A percentile compares a stretch with the other conserved stretches of the same genome.
Evolutionary conservation across 768 basidiomycete genomes (phyloP).

Genomic region (Tylopilus sp.): DNA sequence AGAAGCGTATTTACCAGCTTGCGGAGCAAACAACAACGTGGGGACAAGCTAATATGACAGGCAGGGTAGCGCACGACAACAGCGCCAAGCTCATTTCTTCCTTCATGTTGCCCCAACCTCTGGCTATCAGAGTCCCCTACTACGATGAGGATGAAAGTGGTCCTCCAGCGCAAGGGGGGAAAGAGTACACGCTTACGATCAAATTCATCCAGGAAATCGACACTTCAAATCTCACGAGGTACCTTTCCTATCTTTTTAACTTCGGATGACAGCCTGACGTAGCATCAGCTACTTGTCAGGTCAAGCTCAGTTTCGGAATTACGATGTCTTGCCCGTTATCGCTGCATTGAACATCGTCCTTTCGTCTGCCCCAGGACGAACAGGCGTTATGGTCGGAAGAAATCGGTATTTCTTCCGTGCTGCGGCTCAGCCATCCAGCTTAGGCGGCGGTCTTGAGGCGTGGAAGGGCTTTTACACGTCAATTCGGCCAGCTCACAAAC

Average conservation of each 20-base stretch:
- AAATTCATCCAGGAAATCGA: slow-evolving; percentile 43
- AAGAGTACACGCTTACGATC: slow-evolving; percentile 44
- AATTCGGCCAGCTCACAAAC: slow-evolving; percentile 39
- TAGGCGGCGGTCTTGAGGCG: slow-evolving; percentile 54
- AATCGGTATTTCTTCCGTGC: slow-evolving; percentile 52
- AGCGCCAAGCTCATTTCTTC: slow-evolving; percentile 46
- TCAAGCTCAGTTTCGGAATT: slow-evolving; percentile 39
- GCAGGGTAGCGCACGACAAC: slow-evolving; percentile 45
- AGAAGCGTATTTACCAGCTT: slow-evolving; percentile 45
- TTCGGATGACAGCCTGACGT: slow-evolving; percentile 5
- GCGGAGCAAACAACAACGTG: slow-evolving; percentile 44
- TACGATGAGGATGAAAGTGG: slow-evolving; percentile 46
- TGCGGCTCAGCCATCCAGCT: slow-evolving; percentile 26
- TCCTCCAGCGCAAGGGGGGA: slow-evolving; percentile 29
- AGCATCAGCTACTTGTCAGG: slow-evolving; percentile 43
- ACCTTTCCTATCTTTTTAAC: slow-evolving; percentile 6
- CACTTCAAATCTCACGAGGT: slow-evolving; percentile 41
- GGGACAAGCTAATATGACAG: slow-evolving; percentile 37
- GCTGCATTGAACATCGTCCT: slow-evolving; percentile 51
- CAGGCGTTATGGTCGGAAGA: slow-evolving; percentile 49
- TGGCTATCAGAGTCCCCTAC: slow-evolving; percentile 38
- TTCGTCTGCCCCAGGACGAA: slow-evolving; percentile 41
- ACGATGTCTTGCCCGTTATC: slow-evolving; percentile 46
- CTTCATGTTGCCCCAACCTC: slow-evolving; percentile 38
- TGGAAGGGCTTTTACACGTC: slow-evolving; percentile 53